A percentile compares a stretch with the other conserved stretches of the same genome.
Evolutionary conservation across 371 early-diverging fungal species (phyloP).

Genomic region (Choanephora cucurbitarum): DNA sequence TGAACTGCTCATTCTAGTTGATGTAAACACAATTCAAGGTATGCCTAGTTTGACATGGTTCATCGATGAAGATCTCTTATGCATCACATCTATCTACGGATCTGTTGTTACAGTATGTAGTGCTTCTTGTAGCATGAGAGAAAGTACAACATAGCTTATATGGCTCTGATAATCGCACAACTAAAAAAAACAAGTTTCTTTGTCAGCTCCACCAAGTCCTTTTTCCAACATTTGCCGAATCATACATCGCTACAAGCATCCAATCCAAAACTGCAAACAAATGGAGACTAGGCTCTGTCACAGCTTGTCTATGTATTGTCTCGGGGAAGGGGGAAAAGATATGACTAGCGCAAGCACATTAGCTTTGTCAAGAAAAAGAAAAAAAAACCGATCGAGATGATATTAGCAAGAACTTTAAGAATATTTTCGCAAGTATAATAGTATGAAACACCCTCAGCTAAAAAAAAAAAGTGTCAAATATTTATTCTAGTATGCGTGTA

Average conservation of each 20-base stretch:
- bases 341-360: conserved; percentile 6
- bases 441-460: conserved; percentile 4
- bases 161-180: conserved; percentile 7
- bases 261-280: conserved; percentile 2
- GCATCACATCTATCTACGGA: not conserved
- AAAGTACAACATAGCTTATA: not conserved
- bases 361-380: not conserved
- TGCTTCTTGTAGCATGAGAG: conserved; percentile 3
- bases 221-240: conserved; percentile 2
- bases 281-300: conserved; percentile 1
- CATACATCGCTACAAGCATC: conserved; percentile 1
- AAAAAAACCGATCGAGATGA: conserved; percentile 7
- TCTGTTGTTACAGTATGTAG: not conserved
- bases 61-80: not conserved
- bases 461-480: not conserved
- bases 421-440: conserved; percentile 6
- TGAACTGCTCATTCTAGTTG: not conserved
- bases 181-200: not conserved
- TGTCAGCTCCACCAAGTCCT: conserved; percentile 3
- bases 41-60: not conserved
- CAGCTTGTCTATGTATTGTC: conserved; percentile 6
- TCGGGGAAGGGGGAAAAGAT: conserved; percentile 2
- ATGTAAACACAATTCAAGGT: not conserved
- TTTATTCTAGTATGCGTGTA: conserved; percentile 3
- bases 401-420: conserved; percentile 6